phyloP scores from a whole-genome alignment of 2,329 filamentous ascomycete species.

The Fusarium neocosmosporiellum region DNA sequence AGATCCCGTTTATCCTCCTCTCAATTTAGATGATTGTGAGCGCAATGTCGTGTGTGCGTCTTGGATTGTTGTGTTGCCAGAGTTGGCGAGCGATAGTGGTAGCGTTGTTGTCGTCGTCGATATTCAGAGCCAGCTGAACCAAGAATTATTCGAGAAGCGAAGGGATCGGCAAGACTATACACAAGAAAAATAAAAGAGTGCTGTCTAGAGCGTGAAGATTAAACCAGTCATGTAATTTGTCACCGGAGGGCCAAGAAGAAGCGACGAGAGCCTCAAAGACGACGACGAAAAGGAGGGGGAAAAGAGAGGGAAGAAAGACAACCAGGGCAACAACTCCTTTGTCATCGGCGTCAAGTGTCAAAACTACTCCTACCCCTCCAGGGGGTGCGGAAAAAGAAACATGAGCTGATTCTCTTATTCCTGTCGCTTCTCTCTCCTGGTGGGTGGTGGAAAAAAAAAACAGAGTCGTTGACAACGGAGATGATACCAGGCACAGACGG shows the following conservation, averaged over 20 bases:
- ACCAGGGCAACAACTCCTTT: background rate
- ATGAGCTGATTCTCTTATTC: conserved; percentile 24
- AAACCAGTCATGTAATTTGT: conserved; percentile 33
- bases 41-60: background rate
- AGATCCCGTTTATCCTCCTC: background rate
- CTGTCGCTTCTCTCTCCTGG: background rate
- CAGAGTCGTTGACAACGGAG: conserved; percentile 28
- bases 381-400: conserved; percentile 37
- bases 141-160: conserved; percentile 6
- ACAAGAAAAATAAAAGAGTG: conserved; percentile 45
- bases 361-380: conserved; percentile 9
- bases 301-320: background rate
- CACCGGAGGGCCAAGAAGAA: conserved; percentile 9
- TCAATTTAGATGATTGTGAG: background rate
- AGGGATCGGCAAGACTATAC: conserved; percentile 19
- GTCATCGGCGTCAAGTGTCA: background rate
- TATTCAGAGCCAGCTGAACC: conserved; percentile 41
- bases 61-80: background rate
- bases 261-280: conserved; percentile 9
- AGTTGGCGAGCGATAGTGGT: background rate
- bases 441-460: conserved; percentile 22
- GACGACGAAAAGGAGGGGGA: background rate
- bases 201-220: conserved; percentile 39
- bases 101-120: background rate
- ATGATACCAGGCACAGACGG: conserved; percentile 39